Conservation (phyloP, 768 basidiomycete genomes). For the Trametes maxima region DNA sequence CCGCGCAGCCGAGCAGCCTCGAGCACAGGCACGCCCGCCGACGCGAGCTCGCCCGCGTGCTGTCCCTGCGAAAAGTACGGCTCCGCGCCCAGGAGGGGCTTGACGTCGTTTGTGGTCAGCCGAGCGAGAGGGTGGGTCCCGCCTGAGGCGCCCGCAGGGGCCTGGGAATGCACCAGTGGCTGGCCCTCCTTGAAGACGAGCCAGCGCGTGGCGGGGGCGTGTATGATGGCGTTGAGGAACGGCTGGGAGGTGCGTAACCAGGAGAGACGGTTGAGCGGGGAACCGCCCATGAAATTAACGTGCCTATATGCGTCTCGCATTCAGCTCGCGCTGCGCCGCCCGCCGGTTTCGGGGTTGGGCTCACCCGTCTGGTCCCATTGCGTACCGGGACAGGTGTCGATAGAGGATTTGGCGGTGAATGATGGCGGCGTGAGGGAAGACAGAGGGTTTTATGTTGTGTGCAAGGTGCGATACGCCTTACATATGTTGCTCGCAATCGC, state of each 20-base stretch:
- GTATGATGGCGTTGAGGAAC: slow-evolving; percentile 75
- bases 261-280: slow-evolving; percentile 78
- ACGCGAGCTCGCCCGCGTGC: slow-evolving; percentile 37
- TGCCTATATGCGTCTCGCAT: slow-evolving; percentile 35
- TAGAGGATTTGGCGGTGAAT: slow-evolving; percentile 16
- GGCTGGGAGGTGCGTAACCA: slow-evolving; percentile 76
- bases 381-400: slow-evolving; percentile 9
- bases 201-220: slow-evolving; percentile 68
- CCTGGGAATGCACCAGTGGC: slow-evolving; percentile 50
- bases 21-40: slow-evolving; percentile 35
- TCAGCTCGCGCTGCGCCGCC: slow-evolving; percentile 13
- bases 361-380: slow-evolving; percentile 18
- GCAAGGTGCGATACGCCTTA: background rate
- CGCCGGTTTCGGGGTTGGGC: slow-evolving; percentile 8
- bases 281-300: slow-evolving; percentile 57
- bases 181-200: slow-evolving; percentile 74
- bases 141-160: slow-evolving; percentile 29
- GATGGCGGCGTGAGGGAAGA: slow-evolving; percentile 1
- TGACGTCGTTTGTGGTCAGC: slow-evolving; percentile 63
- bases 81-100: slow-evolving; percentile 61
- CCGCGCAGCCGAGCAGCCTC: slow-evolving; percentile 65
- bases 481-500: background rate
- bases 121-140: slow-evolving; percentile 45
- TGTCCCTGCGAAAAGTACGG: slow-evolving; percentile 76
- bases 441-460: background rate